phyloP scores from a whole-genome alignment of 2,329 filamentous ascomycete species.

The Fusarium anguioides region DNA sequence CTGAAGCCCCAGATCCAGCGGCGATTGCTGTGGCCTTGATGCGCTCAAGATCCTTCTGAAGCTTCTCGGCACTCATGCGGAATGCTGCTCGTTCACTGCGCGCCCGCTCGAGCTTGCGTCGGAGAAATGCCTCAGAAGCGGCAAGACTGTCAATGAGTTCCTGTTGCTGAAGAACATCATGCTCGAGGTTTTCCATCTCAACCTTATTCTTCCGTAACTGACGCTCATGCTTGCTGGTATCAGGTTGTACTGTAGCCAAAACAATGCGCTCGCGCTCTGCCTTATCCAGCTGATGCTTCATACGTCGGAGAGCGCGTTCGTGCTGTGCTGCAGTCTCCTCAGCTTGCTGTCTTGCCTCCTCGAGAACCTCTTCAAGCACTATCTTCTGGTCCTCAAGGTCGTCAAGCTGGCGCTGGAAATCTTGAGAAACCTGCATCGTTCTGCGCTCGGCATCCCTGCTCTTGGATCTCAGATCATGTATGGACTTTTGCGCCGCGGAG shows the following conservation, averaged over 20 bases:
- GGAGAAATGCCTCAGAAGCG: slow-evolving; percentile 68
- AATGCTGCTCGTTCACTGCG: slow-evolving; percentile 72
- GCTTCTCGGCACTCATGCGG: slow-evolving; percentile 64
- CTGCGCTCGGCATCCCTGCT: slow-evolving; percentile 64
- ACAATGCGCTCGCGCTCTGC: slow-evolving; percentile 60
- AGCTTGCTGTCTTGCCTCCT: slow-evolving; percentile 63
- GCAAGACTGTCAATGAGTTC: slow-evolving; percentile 69
- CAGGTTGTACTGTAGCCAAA: slow-evolving; percentile 49
- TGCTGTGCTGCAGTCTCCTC: slow-evolving; percentile 60
- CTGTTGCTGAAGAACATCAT: slow-evolving; percentile 77
- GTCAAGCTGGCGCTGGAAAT: slow-evolving; percentile 65
- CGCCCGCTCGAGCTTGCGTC: slow-evolving; percentile 75
- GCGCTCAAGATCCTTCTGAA: slow-evolving; percentile 62
- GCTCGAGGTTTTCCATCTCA: slow-evolving; percentile 75
- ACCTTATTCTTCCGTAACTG: slow-evolving; percentile 72
- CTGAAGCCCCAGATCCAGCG: slow-evolving; percentile 31
- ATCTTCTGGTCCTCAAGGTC: slow-evolving; percentile 70
- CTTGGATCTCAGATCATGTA: slow-evolving; percentile 64
- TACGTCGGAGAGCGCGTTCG: slow-evolving; percentile 56
- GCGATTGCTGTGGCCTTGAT: slow-evolving; percentile 56
- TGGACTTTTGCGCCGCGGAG: slow-evolving; percentile 66
- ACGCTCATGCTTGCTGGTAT: slow-evolving; percentile 64
- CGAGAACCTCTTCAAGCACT: slow-evolving; percentile 68
- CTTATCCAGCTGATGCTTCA: slow-evolving; percentile 63
- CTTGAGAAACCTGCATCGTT: slow-evolving; percentile 54